phyloP scores from a whole-genome alignment of 345 rosid species.

The Xanthoceras sorbifolium region DNA sequence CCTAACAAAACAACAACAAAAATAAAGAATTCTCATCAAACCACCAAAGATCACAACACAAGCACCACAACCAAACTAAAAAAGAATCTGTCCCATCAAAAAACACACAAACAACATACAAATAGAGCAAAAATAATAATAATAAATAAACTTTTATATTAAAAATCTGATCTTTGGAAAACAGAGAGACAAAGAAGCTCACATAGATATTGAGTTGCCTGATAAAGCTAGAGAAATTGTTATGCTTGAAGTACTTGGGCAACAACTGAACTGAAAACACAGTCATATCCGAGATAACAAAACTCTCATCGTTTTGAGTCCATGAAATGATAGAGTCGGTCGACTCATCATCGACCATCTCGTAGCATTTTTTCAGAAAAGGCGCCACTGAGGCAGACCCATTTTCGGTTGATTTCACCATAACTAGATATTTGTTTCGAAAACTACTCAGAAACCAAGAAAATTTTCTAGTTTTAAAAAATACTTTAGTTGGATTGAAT shows the following conservation, averaged over 20 bases:
- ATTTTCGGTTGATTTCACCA: constrained; percentile 63
- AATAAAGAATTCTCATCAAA: not conserved
- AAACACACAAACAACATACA: not conserved
- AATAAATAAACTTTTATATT: not conserved
- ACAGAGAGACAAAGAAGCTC: constrained; percentile 28
- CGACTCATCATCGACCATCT: constrained; percentile 76
- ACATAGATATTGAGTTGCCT: constrained; percentile 93
- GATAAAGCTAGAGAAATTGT: constrained; percentile 78
- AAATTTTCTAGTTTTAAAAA: too few relatives aligned
- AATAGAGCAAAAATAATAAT: not conserved
- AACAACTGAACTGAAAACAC: constrained; percentile 64
- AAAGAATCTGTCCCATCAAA: not conserved
- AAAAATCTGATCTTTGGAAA: not conserved
- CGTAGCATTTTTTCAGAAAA: constrained; percentile 80
- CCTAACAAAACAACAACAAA: not conserved
- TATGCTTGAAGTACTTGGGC: constrained; percentile 81
- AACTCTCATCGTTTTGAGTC: constrained; percentile 50
- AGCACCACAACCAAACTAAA: not conserved
- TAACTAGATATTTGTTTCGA: constrained; percentile 3
- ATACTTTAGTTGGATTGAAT: not conserved
- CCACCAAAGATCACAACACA: not conserved
- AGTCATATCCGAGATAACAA: constrained; percentile 63
- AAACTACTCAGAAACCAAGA: not conserved
- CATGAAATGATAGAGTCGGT: constrained; percentile 70
- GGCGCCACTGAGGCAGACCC: constrained; percentile 60